Evolutionary conservation across 139 green algal species (phyloP).

Genomic region (Chlamydomonas incerta): DNA sequence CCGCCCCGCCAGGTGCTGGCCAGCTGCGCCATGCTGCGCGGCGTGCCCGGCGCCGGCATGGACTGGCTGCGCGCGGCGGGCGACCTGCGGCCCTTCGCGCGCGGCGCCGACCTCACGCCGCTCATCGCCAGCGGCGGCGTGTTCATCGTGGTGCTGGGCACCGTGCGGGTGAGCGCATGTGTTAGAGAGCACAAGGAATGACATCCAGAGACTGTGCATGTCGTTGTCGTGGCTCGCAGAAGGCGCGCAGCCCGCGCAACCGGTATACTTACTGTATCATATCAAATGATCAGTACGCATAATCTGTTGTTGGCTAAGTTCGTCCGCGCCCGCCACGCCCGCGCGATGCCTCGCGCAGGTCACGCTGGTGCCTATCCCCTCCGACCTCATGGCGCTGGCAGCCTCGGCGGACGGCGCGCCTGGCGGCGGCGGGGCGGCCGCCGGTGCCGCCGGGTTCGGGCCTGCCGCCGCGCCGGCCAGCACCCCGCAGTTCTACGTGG

Average conservation of each 20-base stretch:
- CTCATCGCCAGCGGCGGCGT: constrained; percentile 21
- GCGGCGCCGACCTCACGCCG: constrained; percentile 28
- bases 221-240: too few species aligned
- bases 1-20: constrained; percentile 40
- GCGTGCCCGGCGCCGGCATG: not conserved
- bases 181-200: too few species aligned
- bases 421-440: not conserved
- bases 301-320: too few species aligned
- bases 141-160: constrained; percentile 57
- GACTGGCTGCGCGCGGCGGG: constrained; percentile 37
- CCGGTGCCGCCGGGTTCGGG: constrained; percentile 19
- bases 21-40: constrained; percentile 23
- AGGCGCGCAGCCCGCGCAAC: too few species aligned
- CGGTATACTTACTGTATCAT: too few species aligned
- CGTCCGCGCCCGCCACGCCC: too few species aligned
- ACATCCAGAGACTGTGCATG: too few species aligned
- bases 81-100: constrained; percentile 27
- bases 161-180: constrained; percentile 33
- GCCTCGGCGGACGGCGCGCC: not conserved
- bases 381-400: not conserved
- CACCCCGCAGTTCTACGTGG: constrained; percentile 56
- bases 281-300: too few species aligned
- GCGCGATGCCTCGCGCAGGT: too few species aligned
- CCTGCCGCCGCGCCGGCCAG: not conserved
- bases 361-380: constrained; percentile 36